Evolutionary conservation across 192 early-diverging fungal genomes (phyloP), one percentile per base, ranked within the genome.

Genomic region (Mortierella alpina): DNA sequence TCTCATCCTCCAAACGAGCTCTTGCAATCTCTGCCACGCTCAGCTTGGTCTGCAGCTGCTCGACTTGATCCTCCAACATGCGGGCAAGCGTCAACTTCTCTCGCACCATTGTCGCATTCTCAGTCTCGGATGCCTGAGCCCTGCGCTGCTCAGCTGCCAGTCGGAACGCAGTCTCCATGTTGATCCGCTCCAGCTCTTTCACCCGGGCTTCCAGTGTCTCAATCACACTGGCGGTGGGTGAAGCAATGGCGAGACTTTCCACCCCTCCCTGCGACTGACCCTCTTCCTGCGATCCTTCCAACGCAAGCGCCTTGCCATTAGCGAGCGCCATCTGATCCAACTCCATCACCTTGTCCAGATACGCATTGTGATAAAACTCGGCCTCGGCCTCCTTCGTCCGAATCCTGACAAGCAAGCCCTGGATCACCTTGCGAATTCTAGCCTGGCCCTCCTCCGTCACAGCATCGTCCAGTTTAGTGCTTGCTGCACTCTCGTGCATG

Each of bases 331-430:
- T 66, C 17, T 80, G 77, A 48, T 80, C 77, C 18, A 80, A 5
- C 60, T 80, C 77, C 66, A 80, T 40, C 2, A 80, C 77, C 45
- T 80, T 80, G 44, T 80, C 77, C 70, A 80, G 55, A 61, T 80
- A 80, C 6, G 77, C 77, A 31, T 80, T 80, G 47, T 80, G 77
- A 47, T 80, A 80, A 49, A 80, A 80, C 66, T 80, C 77, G 5
- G 77, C 66, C 20, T 80, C 77, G 10, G 77, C 77, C 22, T 80
- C 77, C 57, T 80, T 80, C 39, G 77, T 80, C 11, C 77, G 68
- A 39, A 80, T 80, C 41, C 69, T 65, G 44, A 80, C 70, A 65
- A 80, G 39, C 2, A 80, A 50, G 14, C 77, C 77, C 41, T 80
- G 77, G n/a, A 80, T 80, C 18, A 80, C 77, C 46, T 80, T 80